phyloP scores from a whole-genome alignment of 805 yeast species.

The Kuraishia piskuri region DNA sequence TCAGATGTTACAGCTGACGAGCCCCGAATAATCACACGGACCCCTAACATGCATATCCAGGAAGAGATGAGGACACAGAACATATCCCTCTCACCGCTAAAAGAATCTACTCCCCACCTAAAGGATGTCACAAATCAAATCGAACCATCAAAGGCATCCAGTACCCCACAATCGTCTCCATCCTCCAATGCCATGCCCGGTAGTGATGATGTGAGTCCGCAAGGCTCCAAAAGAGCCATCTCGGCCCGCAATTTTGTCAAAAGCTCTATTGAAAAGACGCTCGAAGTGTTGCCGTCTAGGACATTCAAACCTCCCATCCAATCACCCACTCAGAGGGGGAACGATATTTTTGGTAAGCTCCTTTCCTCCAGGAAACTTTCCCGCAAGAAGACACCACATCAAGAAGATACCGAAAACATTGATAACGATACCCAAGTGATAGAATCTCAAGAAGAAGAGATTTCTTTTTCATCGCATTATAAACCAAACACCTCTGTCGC shows the following conservation, averaged over 20 bases:
- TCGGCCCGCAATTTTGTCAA: background rate
- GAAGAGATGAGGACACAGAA: background rate
- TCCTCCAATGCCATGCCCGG: background rate
- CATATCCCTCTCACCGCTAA: background rate
- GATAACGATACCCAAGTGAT: background rate
- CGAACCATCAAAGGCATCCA: background rate
- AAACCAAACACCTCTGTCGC: background rate
- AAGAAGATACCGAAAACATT: background rate
- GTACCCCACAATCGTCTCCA: background rate
- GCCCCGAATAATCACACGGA: background rate
- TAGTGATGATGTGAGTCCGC: background rate
- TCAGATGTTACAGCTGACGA: background rate
- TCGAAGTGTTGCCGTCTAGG: background rate
- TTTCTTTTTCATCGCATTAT: too few relatives aligned
- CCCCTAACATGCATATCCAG: too few relatives aligned
- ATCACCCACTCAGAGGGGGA: background rate
- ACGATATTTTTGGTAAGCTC: background rate
- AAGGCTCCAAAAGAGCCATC: background rate
- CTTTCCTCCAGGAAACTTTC: background rate
- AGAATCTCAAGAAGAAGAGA: background rate
- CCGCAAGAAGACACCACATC: background rate
- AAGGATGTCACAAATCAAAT: background rate
- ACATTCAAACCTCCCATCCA: background rate
- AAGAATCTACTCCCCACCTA: background rate
- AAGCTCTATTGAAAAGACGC: background rate